Conservation (phyloP, 169 alveolate genomes). For the Plasmodium cynomolgi region DNA sequence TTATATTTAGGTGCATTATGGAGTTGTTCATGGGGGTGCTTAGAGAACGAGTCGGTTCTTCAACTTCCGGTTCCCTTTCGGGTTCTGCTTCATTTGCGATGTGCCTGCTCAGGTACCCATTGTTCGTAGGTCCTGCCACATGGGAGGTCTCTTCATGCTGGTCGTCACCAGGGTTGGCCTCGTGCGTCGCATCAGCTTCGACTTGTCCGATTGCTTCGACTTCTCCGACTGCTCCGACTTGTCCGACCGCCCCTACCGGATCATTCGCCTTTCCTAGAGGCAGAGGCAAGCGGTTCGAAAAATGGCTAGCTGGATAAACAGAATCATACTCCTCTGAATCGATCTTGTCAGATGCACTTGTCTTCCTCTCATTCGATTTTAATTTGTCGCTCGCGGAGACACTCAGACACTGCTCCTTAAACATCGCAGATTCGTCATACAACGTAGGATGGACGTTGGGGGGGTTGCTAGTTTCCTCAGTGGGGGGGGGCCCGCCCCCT, state of each 20-base stretch:
- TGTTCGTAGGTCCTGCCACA: neutral
- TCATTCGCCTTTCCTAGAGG: neutral
- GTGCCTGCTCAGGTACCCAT: neutral
- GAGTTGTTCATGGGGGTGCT: neutral
- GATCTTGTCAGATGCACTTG: neutral
- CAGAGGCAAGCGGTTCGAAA: neutral
- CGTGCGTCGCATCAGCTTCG: neutral
- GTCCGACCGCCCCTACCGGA: neutral
- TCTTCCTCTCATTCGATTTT: neutral
- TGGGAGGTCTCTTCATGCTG: neutral
- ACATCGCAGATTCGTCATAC: neutral
- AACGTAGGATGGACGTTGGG: neutral
- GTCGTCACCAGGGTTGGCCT: neutral
- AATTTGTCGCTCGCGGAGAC: neutral
- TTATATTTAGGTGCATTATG: neutral
- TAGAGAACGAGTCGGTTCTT: no score
- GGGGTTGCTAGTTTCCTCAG: neutral
- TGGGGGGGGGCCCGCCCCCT: no score
- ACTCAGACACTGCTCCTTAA: neutral
- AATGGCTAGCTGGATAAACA: neutral
- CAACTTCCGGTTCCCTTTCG: neutral
- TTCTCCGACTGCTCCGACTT: neutral
- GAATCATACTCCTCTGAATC: neutral
- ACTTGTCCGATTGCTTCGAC: neutral
- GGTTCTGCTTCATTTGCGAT: neutral